Percentiles rank a stretch among this genome's conserved stretches.
Evolutionary conservation across 768 basidiomycete species (phyloP).

Genomic region (Mycena indigotica): DNA sequence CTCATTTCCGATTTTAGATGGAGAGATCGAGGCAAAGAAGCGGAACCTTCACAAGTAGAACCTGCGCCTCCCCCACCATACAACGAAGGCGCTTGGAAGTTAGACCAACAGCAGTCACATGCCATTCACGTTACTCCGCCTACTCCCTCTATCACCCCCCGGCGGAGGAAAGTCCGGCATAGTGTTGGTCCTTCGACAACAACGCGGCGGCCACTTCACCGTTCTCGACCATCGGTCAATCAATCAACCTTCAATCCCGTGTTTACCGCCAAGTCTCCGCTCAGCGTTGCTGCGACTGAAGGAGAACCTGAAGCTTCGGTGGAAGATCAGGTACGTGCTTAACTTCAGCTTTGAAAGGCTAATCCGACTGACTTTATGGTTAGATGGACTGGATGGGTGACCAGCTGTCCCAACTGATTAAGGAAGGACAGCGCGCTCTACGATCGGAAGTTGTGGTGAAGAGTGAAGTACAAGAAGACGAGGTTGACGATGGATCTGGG

Average conservation of each 20-base stretch:
- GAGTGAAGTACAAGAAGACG: slow-evolving; percentile 73
- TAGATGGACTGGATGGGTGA: slow-evolving; percentile 87
- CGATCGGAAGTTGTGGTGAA: slow-evolving; percentile 77
- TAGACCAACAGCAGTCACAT: slow-evolving; percentile 27
- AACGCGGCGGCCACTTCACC: slow-evolving; percentile 36
- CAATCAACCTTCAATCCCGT: slow-evolving; percentile 23
- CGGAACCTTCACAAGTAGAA: slow-evolving; percentile 26
- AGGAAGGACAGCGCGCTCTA: slow-evolving; percentile 77
- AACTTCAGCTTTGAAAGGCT: too few relatives aligned
- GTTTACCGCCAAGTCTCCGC: slow-evolving; percentile 43
- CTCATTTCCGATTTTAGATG: slow-evolving; percentile 48
- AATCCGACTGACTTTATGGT: neutral
- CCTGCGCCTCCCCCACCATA: slow-evolving; percentile 33
- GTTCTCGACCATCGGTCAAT: slow-evolving; percentile 15
- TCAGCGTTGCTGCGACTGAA: slow-evolving; percentile 28
- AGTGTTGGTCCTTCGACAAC: slow-evolving; percentile 27
- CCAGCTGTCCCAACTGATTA: slow-evolving; percentile 67
- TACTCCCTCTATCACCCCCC: slow-evolving; percentile 31
- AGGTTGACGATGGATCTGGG: slow-evolving; percentile 74
- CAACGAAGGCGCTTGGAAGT: slow-evolving; percentile 23
- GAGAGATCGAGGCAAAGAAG: slow-evolving; percentile 72
- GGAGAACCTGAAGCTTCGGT: slow-evolving; percentile 38
- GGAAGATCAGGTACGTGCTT: slow-evolving; percentile 46
- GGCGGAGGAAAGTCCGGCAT: slow-evolving; percentile 40
- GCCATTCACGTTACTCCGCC: slow-evolving; percentile 38